Evolutionary conservation across 805 yeast species (phyloP).

Genomic region (Kodamaea sagamina): DNA sequence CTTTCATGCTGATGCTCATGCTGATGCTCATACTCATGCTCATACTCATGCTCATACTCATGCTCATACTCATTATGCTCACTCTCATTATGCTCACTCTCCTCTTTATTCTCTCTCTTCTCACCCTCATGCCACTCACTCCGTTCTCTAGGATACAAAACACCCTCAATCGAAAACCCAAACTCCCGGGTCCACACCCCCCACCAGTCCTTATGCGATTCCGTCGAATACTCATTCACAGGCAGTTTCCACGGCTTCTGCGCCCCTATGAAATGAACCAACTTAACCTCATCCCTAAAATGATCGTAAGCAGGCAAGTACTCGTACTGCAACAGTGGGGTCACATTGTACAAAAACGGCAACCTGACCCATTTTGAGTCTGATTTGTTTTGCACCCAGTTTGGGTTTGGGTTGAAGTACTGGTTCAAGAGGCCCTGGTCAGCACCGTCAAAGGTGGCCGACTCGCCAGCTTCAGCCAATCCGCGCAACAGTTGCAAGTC

Average conservation of each 20-base stretch:
- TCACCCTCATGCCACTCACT: background rate
- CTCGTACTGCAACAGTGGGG: conserved; percentile 63
- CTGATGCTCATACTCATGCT: no score
- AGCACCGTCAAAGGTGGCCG: conserved; percentile 73
- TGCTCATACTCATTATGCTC: conserved; percentile 7
- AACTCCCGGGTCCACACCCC: conserved; percentile 35
- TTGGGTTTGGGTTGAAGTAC: conserved; percentile 53
- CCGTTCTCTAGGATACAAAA: conserved; percentile 11
- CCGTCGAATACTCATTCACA: conserved; percentile 11
- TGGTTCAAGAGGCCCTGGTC: conserved; percentile 90
- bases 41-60: background rate
- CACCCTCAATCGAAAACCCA: conserved; percentile 26
- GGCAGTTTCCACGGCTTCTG: conserved; percentile 55
- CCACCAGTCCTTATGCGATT: conserved; percentile 41
- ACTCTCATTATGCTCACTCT: background rate
- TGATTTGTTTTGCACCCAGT: conserved; percentile 34
- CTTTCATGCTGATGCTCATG: background rate
- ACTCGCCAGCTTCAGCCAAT: conserved; percentile 20
- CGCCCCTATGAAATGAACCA: conserved; percentile 69
- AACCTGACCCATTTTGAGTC: conserved; percentile 61
- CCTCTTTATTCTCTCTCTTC: conserved; percentile 6
- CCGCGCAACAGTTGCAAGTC: conserved; percentile 45
- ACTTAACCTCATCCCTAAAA: conserved; percentile 47
- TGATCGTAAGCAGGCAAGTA: conserved; percentile 67
- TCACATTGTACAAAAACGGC: conserved; percentile 84